Evolutionary conservation across 371 early-diverging fungal species (phyloP).

Genomic region (Capillidium rhysosporum): DNA sequence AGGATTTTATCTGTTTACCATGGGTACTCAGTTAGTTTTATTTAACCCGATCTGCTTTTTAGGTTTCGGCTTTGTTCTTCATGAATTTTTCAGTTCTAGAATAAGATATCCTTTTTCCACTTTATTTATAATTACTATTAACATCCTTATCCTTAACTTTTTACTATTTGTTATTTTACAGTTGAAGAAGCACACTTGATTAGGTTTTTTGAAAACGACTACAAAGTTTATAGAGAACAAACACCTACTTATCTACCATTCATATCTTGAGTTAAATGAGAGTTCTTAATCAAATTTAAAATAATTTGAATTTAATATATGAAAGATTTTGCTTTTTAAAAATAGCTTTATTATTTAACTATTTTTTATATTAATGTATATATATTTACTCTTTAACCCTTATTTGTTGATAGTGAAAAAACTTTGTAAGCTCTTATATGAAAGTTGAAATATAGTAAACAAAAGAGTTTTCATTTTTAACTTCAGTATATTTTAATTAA

Average conservation of each 20-base stretch:
- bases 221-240: slow-evolving; percentile 22
- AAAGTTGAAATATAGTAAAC: too few relatives aligned
- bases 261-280: slow-evolving; percentile 12
- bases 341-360: too few relatives aligned
- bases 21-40: slow-evolving; percentile 44
- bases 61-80: slow-evolving; percentile 35
- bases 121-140: background rate
- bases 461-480: too few relatives aligned
- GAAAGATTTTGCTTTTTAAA: too few relatives aligned
- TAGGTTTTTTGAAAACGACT: slow-evolving; percentile 60
- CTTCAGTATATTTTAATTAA: too few relatives aligned
- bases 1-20: slow-evolving; percentile 71
- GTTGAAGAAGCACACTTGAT: slow-evolving; percentile 45
- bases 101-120: slow-evolving; percentile 21
- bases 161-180: background rate
- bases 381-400: too few relatives aligned
- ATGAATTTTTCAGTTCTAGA: slow-evolving; percentile 47
- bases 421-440: too few relatives aligned
- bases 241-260: slow-evolving; percentile 28
- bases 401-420: too few relatives aligned
- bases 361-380: too few relatives aligned
- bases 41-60: slow-evolving; percentile 49
- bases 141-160: background rate
- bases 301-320: too few relatives aligned
- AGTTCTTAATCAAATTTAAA: too few relatives aligned